Evolutionary conservation across 345 rosid species (phyloP), one percentile per base, ranked within the genome.

Genomic region (Corymbia maculata): DNA sequence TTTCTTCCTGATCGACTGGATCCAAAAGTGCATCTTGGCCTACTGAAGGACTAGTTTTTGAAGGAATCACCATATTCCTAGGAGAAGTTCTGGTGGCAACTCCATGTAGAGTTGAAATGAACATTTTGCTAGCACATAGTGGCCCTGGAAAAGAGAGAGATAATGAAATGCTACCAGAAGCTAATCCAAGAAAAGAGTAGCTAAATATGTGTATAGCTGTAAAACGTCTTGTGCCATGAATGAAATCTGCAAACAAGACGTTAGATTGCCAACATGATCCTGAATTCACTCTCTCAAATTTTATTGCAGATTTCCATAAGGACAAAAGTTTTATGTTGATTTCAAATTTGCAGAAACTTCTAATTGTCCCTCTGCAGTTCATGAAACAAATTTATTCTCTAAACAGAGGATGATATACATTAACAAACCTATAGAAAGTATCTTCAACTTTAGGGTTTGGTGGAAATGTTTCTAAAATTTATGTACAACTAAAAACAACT

Each of bases 141-240:
- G 93, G 50, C 88, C 92, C 99, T 97, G 95, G 55, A 51, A 53
- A 87, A 88, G 44, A 89, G 75, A 44, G 61, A 52, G 64, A 22
- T 30, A n/a, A 28, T 85, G 61, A 51, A 30, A 50, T 44, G 14
- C 55, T 49, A 51, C 21, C 45, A 42, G 84, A 42, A 75, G 49
- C 84, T 75, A 75, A 75, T 75, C 84, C 84, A 42, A 75, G 49
- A 75, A 75, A 75, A 75, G 28, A 42, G 49, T 36, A 75, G 26
- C 84, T 42, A 75, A 75, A 75, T 36, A 75, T 75, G 24, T 42
- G 84, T 75, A 75, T 21, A 75, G 84, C 84, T 21, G 14, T 64
- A 64, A n/a, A 42, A 42, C 84, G 42, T 22, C 84, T 75, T 75
- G 84, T 75, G 49, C 84, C 84, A 75, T 75, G 49, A 36, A 75